A percentile compares a stretch with the other conserved stretches of the same genome.
These are phyloP conservation scores for Candida pini DNA, from an alignment of 805 yeast genomes.

Conservation along the genomic window DNA sequence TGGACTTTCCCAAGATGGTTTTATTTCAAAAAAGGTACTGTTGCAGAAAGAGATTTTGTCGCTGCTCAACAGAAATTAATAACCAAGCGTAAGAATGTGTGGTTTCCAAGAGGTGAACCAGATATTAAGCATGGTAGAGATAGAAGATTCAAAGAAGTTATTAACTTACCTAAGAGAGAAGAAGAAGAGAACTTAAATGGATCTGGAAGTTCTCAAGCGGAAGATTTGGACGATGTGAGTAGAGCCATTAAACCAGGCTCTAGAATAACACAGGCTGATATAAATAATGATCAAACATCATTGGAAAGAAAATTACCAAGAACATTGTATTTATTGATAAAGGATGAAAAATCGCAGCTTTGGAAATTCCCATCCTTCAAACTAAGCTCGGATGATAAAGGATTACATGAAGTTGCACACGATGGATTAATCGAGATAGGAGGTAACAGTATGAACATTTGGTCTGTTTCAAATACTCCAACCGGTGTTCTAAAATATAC, in stretches of 20 bases:
- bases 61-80: slow-evolving; percentile 74
- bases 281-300: slow-evolving; percentile 50
- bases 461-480: slow-evolving; percentile 90
- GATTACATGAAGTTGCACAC: slow-evolving; percentile 72
- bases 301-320: slow-evolving; percentile 76
- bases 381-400: slow-evolving; percentile 34
- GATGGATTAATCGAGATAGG: slow-evolving; percentile 66
- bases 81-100: slow-evolving; percentile 65
- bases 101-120: slow-evolving; percentile 79
- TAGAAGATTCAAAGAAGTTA: slow-evolving; percentile 72
- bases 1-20: slow-evolving; percentile 96
- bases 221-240: slow-evolving; percentile 44
- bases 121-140: slow-evolving; percentile 87
- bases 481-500: slow-evolving; percentile 56
- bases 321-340: slow-evolving; percentile 71
- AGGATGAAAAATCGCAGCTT: slow-evolving; percentile 26
- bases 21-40: slow-evolving; percentile 84
- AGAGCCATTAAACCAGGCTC: slow-evolving; percentile 67
- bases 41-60: slow-evolving; percentile 75
- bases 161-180: slow-evolving; percentile 67
- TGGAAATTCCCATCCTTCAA: slow-evolving; percentile 85
- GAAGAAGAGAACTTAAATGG: slow-evolving; percentile 23
- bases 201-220: slow-evolving; percentile 9
- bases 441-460: slow-evolving; percentile 72
- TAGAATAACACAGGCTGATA: slow-evolving; percentile 75